Evolutionary conservation across 2,329 filamentous ascomycete species (phyloP), one percentile per base, ranked within the genome.

Genomic region (Escovopsis sp.): DNA sequence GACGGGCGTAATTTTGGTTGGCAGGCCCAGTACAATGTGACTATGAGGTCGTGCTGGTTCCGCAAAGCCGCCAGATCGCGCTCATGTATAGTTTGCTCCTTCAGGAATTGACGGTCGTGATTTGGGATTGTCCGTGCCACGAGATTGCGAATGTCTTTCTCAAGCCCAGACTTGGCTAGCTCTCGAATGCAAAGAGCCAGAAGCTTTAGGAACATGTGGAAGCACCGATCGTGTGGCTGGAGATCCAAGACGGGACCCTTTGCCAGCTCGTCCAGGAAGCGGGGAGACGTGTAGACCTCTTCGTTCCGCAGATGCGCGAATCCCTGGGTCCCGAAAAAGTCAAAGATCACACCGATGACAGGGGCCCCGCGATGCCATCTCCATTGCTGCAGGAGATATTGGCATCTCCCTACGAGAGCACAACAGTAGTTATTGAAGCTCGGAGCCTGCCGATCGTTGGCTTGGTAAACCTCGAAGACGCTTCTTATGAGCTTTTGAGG

Each of bases 41-140:
- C 74, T 4, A 81, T 59, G 29, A 81, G 64, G 49, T 81, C 76
- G 39, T 80, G 76, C 40, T 81, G 76, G 40, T 81, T 81, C 38
- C 75, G 61, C 30, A 81, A 55, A 5, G 74, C 72, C 4, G 72
- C 72, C 31, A 80, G 58, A 33, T 81, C 75, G 27, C 66, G 65
- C 43, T 75, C 62, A 38, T 68, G 63, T 10, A 79, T 63, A 5
- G 58, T 62, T 39, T 75, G 65, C 47, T 80, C 75, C 45, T 76
- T 79, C 26, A 69, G 64, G 38, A 75, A 72, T 39, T 76, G 70
- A 9, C 76, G 63, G 42, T 73, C 66, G 44, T 80, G 76, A 41
- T 80, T 80, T 3, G 76, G 76, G 37, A 76, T 62, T 1, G 73
- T 67, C 19, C 76, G 66, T 12, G 71, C 61, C 7, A 79, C 61